A percentile compares a stretch with the other conserved stretches of the same genome.
Conservation (phyloP, 768 basidiomycete species). For the Lentinus tigrinus region DNA sequence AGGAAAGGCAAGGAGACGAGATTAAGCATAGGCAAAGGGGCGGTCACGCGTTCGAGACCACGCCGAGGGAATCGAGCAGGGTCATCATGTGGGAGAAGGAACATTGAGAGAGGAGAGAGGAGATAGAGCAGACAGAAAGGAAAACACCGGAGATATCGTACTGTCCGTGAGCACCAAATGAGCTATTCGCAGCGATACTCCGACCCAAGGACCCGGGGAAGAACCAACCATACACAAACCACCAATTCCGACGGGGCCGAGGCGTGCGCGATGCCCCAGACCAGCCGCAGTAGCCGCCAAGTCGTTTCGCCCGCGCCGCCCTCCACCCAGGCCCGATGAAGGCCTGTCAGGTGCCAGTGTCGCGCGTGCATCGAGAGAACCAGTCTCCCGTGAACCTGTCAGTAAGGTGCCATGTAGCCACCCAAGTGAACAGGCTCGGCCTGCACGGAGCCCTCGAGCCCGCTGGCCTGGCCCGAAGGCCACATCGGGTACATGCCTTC, state of each 20-base stretch:
- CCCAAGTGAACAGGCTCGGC: not conserved
- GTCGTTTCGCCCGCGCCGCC: not conserved
- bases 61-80: not conserved
- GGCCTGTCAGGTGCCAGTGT: not conserved
- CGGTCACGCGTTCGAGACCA: not conserved
- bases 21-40: not conserved
- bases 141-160: constrained; percentile 5
- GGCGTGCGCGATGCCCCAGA: not conserved
- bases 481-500: not conserved
- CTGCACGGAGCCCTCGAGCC: not conserved
- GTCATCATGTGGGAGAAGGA: not conserved
- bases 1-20: not conserved
- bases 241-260: not conserved
- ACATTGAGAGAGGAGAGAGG: not conserved
- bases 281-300: not conserved
- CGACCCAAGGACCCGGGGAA: not conserved
- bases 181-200: not conserved
- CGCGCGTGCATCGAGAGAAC: not conserved
- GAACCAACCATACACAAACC: not conserved
- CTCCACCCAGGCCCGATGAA: not conserved
- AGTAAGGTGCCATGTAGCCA: constrained; percentile 1
- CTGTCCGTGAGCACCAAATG: constrained; percentile 4
- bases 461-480: constrained; percentile 1
- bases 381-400: not conserved
- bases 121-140: not conserved